Conservation (phyloP, 139 green algal genomes). For the Eudorina sp. region DNA sequence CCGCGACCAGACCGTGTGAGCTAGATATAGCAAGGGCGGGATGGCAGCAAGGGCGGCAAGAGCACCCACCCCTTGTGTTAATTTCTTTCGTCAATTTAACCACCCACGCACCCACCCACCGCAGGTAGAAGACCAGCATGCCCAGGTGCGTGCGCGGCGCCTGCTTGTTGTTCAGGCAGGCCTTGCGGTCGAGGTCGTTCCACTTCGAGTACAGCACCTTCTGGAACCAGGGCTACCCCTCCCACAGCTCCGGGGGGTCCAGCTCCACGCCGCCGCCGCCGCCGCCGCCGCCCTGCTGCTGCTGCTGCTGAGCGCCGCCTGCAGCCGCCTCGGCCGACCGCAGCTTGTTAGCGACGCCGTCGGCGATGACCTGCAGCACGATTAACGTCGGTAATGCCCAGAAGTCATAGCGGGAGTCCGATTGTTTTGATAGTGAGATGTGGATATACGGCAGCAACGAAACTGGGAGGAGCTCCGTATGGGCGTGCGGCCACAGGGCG, state of each 20-base stretch:
- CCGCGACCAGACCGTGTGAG: not conserved
- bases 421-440: no score
- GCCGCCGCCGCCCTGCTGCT: no score
- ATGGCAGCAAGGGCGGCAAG: not conserved
- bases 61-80: no score
- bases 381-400: no score
- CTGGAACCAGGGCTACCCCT: conserved; percentile 15
- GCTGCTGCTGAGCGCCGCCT: no score
- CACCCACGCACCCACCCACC: conserved; percentile 3
- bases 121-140: conserved; percentile 41
- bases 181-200: not conserved
- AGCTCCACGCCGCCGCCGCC: not conserved
- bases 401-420: no score
- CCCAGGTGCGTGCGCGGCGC: conserved; percentile 2
- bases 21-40: not conserved
- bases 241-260: conserved; percentile 25
- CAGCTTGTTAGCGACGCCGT: not conserved
- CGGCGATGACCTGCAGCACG: conserved; percentile 14
- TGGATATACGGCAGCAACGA: no score
- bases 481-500: no score
- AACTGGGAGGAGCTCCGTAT: no score
- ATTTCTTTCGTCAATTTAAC: no score
- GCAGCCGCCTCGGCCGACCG: no score
- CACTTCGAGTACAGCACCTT: not conserved
- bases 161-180: not conserved